Evolutionary conservation across 352 stramenopile species (phyloP), one percentile per base, ranked within the genome.

Genomic region (Peronosclerospora sorghi): DNA sequence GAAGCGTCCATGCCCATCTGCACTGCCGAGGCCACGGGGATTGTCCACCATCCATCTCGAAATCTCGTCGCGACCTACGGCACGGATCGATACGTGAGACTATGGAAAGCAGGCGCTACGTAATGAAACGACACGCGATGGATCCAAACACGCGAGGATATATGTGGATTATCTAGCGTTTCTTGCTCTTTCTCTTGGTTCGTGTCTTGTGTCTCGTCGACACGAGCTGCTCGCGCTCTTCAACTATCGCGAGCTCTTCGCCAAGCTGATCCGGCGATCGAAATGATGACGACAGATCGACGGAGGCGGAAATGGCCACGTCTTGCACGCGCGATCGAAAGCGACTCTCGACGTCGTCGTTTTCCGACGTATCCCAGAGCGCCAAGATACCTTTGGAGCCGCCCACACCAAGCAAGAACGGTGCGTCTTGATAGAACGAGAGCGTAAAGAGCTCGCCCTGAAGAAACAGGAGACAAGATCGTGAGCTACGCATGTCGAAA

Each of bases 361-460:
- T 88, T 56, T 95, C 86, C 2, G 65, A 71, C 2, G 79, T 90
- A 38, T 96, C 86, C 86, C 86, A 96, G 8, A 96, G 60, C 24
- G 84, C 86, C 14, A 96, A 49, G 19, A 83, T 65, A 45, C 86
- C 84, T 54, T 88, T 90, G 8, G 79, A 88, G 45, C 90, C 90
- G 29, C 80, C 89, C n/a, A 88, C 72, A 5, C 74, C 87, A 1
- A 97, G 64, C 61, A 96, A 72, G 58, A 86, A 95, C 12, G 85
- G 84, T 37, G 74, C 77, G 50, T 96, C 79, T 36, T 76, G 58
- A 64, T 94, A 92, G 50, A 96, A 97, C 14, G 68, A 69, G 52
- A 95, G 68, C n/a, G 79, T 62, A 42, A 96, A 96, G 18, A 97
- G 53, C 55, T 94, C 76, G 15, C 87, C 90, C 75, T 89, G 28